These are phyloP conservation scores for Cenchrus purpureus DNA, from an alignment of 176 grass and related monocot genomes.

Conservation along the genomic window DNA sequence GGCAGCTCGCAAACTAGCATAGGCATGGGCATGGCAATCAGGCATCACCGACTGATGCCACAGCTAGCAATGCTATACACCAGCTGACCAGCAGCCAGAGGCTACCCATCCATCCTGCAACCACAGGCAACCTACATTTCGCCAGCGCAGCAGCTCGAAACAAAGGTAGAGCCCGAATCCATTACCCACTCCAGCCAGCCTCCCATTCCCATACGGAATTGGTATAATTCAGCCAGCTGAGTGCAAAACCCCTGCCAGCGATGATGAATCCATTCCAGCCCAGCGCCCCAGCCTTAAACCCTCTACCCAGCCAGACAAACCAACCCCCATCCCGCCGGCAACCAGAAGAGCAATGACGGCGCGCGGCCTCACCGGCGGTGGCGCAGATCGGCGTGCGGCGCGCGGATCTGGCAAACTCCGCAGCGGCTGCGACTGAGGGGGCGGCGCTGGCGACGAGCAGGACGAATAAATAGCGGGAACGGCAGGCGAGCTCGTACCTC, in stretches of 20 bases:
- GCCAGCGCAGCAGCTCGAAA: neutral
- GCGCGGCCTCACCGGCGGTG: conserved; percentile 27
- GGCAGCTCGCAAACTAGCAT: neutral
- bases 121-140: conserved; percentile 21
- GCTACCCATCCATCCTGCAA: neutral
- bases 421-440: conserved; percentile 20
- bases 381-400: conserved; percentile 10
- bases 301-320: neutral
- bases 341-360: conserved; percentile 12
- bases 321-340: neutral
- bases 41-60: neutral
- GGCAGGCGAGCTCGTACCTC: conserved; percentile 17
- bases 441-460: neutral
- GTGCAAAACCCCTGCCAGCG: neutral
- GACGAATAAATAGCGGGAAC: neutral
- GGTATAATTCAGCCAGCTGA: neutral
- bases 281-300: conserved; percentile 37
- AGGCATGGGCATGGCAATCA: neutral
- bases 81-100: neutral
- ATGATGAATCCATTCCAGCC: neutral
- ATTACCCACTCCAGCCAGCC: neutral
- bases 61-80: neutral
- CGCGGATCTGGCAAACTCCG: conserved; percentile 38
- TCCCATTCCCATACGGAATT: neutral
- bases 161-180: neutral